Evolutionary conservation across 2,329 filamentous ascomycete species (phyloP).

Genomic region (Diaporthe ilicicola): DNA sequence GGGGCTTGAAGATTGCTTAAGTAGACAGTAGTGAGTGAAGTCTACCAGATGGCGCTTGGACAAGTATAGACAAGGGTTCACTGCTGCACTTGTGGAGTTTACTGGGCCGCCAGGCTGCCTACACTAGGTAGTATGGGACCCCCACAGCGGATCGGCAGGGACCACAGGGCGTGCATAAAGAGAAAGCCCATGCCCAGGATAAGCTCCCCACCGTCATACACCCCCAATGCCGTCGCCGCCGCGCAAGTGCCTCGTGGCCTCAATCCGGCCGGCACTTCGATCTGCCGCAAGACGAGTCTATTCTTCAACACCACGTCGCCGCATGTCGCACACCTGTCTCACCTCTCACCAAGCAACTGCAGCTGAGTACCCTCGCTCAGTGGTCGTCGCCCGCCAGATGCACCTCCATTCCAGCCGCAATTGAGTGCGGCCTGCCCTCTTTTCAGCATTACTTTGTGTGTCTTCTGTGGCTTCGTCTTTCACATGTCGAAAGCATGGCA

Average conservation of each 20-base stretch:
- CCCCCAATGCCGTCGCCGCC: neutral
- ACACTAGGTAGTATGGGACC: neutral
- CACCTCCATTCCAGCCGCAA: conserved; percentile 6
- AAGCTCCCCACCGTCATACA: neutral
- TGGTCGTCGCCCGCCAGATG: conserved; percentile 1
- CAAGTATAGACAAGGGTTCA: neutral
- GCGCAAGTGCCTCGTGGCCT: conserved; percentile 28
- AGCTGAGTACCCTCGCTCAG: neutral
- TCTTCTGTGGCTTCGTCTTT: conserved; percentile 9
- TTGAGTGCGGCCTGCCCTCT: conserved; percentile 1
- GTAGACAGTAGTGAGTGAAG: too few species aligned
- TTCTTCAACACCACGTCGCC: neutral
- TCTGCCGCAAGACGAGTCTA: neutral
- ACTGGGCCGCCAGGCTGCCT: neutral
- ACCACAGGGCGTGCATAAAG: conserved; percentile 1
- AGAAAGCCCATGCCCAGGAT: neutral
- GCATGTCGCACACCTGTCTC: neutral
- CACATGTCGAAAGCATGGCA: conserved; percentile 29
- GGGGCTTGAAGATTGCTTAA: neutral
- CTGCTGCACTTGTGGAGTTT: neutral
- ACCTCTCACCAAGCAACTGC: neutral
- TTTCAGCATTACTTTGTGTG: neutral
- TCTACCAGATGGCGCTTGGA: too few species aligned
- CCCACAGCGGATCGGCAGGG: conserved; percentile 19
- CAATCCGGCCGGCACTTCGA: conserved; percentile 3